These are phyloP conservation scores for Mortierella sp. DNA, from an alignment of 371 early-diverging fungal species.

Conservation along the genomic window DNA sequence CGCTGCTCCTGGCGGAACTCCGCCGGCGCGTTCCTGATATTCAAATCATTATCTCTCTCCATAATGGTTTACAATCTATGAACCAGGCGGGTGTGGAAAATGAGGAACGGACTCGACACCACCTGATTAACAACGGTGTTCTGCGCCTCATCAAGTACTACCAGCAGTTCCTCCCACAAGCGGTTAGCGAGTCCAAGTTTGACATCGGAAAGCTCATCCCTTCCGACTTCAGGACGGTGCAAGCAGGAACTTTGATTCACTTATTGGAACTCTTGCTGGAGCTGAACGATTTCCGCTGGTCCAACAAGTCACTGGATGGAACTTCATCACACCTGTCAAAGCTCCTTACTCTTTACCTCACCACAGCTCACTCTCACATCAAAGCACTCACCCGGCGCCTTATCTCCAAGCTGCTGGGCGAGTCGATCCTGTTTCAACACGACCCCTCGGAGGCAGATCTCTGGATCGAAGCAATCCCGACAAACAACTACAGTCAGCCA, in stretches of 20 bases:
- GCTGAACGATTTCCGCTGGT: slow-evolving; percentile 77
- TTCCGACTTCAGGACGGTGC: slow-evolving; percentile 64
- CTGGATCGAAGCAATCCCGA: slow-evolving; percentile 73
- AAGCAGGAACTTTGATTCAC: slow-evolving; percentile 67
- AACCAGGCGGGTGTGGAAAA: slow-evolving; percentile 8
- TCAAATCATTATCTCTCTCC: slow-evolving; percentile 69
- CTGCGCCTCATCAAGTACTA: slow-evolving; percentile 75
- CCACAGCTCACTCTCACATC: slow-evolving; percentile 63
- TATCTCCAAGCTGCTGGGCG: slow-evolving; percentile 63
- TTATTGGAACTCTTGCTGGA: slow-evolving; percentile 70
- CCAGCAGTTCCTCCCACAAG: slow-evolving; percentile 74
- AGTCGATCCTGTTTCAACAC: slow-evolving; percentile 74
- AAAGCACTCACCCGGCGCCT: slow-evolving; percentile 61
- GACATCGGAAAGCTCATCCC: slow-evolving; percentile 84
- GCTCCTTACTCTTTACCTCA: slow-evolving; percentile 67
- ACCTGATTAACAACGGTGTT: slow-evolving; percentile 64
- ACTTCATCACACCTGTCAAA: slow-evolving; percentile 70
- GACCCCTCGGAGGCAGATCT: slow-evolving; percentile 68
- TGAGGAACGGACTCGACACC: slow-evolving; percentile 54
- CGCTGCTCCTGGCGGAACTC: slow-evolving; percentile 64
- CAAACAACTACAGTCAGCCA: slow-evolving; percentile 34
- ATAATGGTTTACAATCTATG: slow-evolving; percentile 51
- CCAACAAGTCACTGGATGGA: slow-evolving; percentile 60
- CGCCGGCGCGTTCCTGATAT: slow-evolving; percentile 81
- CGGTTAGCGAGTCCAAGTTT: slow-evolving; percentile 76